Evolutionary conservation across 2,329 filamentous ascomycete species (phyloP).

Genomic region (Fusarium nurragi): DNA sequence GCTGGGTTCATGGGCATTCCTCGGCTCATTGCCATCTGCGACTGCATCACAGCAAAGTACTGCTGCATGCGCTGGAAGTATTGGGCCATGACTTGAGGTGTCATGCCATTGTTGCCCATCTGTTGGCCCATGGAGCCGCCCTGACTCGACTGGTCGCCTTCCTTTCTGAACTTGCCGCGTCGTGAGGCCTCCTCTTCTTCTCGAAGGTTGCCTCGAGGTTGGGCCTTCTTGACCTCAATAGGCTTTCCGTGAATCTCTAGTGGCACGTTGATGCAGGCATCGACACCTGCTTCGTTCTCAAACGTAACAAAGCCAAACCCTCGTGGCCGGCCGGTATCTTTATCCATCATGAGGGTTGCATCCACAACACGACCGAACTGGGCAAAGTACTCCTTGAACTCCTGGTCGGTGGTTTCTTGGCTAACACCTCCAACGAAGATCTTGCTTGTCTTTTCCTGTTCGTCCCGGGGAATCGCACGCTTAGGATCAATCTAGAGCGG

Average conservation of each 20-base stretch:
- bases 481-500: conserved; percentile 88
- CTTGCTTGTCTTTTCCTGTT: conserved; percentile 98
- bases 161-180: conserved; percentile 69
- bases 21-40: conserved; percentile 87
- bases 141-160: conserved; percentile 56
- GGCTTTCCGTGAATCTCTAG: conserved; percentile 94
- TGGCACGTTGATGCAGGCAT: conserved; percentile 84
- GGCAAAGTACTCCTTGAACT: conserved; percentile 96
- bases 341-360: conserved; percentile 99
- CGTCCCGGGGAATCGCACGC: conserved; percentile 93
- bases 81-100: conserved; percentile 96
- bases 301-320: conserved; percentile 99
- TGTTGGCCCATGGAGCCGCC: conserved; percentile 53
- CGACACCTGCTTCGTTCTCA: conserved; percentile 93
- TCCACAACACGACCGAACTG: conserved; percentile 97
- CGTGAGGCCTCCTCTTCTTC: conserved; percentile 83
- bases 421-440: conserved; percentile 98
- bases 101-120: conserved; percentile 74
- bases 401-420: conserved; percentile 94
- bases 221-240: conserved; percentile 98
- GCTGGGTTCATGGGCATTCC: conserved; percentile 77
- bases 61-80: conserved; percentile 99
- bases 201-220: conserved; percentile 91
- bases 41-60: conserved; percentile 94
- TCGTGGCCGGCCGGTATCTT: conserved; percentile 95